Conservation (phyloP, 768 basidiomycete species). For the Lentinula lateritia region DNA sequence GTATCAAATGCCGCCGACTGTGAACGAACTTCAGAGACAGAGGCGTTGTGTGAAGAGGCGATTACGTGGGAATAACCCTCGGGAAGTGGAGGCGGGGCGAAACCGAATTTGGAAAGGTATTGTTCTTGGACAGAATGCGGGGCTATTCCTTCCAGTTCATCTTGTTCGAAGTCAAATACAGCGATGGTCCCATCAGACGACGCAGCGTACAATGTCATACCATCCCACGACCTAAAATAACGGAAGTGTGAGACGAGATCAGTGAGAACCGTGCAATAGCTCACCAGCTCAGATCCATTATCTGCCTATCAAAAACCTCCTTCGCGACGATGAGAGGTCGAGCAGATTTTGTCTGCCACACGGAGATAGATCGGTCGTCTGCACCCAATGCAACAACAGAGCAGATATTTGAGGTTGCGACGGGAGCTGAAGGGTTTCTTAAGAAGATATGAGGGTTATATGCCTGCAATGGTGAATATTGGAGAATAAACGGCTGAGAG, state of each 20-base stretch:
- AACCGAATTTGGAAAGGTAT: constrained; percentile 80
- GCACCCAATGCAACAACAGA: constrained; percentile 92
- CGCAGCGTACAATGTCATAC: constrained; percentile 86
- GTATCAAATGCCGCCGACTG: constrained; percentile 19
- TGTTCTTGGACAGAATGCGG: constrained; percentile 67
- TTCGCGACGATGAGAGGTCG: constrained; percentile 89
- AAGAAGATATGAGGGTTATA: constrained; percentile 96
- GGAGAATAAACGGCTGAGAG: neutral
- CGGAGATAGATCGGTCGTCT: constrained; percentile 87
- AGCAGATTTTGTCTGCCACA: constrained; percentile 94
- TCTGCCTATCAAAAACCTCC: constrained; percentile 91
- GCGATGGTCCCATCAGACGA: constrained; percentile 95
- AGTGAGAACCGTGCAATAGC: constrained; percentile 17
- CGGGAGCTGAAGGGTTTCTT: constrained; percentile 59
- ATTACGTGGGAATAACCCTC: constrained; percentile 62
- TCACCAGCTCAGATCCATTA: constrained; percentile 94
- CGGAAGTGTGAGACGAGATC: constrained; percentile 6
- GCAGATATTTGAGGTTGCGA: constrained; percentile 79
- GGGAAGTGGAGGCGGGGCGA: constrained; percentile 59
- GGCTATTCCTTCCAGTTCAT: constrained; percentile 79
- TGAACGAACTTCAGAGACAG: constrained; percentile 19
- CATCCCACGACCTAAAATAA: constrained; percentile 78
- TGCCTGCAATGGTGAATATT: constrained; percentile 34
- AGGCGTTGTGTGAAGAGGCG: constrained; percentile 10
- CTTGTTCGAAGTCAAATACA: constrained; percentile 76